Base-by-base conservation (phyloP, 768 basidiomycete species). In the Inosperma sp. region DNA sequence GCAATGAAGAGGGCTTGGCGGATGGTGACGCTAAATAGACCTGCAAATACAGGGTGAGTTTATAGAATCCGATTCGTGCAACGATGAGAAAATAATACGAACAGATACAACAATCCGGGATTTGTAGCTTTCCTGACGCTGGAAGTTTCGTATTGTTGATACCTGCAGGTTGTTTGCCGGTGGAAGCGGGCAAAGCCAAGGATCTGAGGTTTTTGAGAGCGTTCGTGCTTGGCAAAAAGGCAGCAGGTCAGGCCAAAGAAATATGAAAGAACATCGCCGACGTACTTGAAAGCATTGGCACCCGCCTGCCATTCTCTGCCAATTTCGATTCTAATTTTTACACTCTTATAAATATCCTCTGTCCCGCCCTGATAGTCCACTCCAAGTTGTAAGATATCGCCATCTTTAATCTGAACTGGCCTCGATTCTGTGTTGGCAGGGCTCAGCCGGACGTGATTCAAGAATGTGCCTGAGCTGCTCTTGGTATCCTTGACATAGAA, bases 361-460 rank as follows among this genome's bases (percentile, higher is more conserved):
- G 89, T 82, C 0, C 95, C 95, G 5, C 95, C 95, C 67, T 97
- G 94, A 69, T 96, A 99, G 65, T 98, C 94, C 22, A 98, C 92
- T 2, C 95, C 94, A 1, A 97, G 82, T 69, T 97, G 95, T 16
- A 98, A 69, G 23, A 97, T 79, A 70, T 97, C 94, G 1, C 95
- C 95, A 54, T 97, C 94, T 69, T 88, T 91, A 59, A 97, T 74
- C 54, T 80, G 80, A 53, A 77, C 84, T 1, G 91, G 80, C 31
- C 82, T 72, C 4, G 84, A 87, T 65, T 95, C 94, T 6, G 81
- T 78, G 41, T 86, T 87, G 9, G 94, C 93, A 1, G 84, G 75
- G 30, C 84, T 84, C n/a, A 98, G 76, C 39, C 94, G 71, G 48
- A 94, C 82, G 64, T 97, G 94, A 66, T 99, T 99, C 55, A 98